phyloP scores from a whole-genome alignment of 345 rosid species.

The Tarenaya hassleriana region DNA sequence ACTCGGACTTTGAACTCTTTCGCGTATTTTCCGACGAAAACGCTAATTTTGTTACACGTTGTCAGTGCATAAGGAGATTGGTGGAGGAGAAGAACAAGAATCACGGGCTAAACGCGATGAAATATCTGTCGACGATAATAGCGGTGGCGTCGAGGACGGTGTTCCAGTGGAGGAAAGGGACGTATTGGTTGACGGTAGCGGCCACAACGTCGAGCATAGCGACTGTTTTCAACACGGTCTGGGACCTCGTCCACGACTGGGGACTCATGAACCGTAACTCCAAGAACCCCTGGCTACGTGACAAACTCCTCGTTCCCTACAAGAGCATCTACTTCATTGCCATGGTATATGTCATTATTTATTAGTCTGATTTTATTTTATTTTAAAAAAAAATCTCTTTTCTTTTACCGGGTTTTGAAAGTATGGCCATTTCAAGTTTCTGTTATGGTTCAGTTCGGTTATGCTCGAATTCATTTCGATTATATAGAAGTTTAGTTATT shows the following conservation, averaged over 20 bases:
- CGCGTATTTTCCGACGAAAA: background rate
- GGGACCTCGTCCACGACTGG: constrained; percentile 79
- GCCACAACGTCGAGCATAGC: constrained; percentile 43
- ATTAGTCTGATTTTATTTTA: too few relatives aligned
- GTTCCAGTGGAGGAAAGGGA: constrained; percentile 22
- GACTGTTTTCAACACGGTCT: constrained; percentile 39
- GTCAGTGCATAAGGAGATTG: constrained; percentile 52
- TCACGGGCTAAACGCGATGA: constrained; percentile 44
- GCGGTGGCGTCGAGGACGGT: constrained; percentile 46
- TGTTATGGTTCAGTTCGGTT: too few relatives aligned
- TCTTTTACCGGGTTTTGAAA: too few relatives aligned
- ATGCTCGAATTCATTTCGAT: too few relatives aligned
- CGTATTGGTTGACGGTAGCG: constrained; percentile 34
- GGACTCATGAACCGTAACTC: constrained; percentile 56
- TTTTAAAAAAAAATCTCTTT: too few relatives aligned
- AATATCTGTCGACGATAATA: constrained; percentile 42
- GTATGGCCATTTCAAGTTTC: too few relatives aligned
- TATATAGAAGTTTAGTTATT: too few relatives aligned
- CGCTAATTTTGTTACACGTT: background rate
- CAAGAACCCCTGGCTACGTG: constrained; percentile 63
- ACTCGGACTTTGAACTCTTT: too few relatives aligned
- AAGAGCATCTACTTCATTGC: constrained; percentile 52
- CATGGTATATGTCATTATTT: constrained; percentile 38
- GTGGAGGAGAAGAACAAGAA: constrained; percentile 41
- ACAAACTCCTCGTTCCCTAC: constrained; percentile 47